Conservation (phyloP, 1,284 basidiomycete genomes). For the Apiotrichum sp. region DNA sequence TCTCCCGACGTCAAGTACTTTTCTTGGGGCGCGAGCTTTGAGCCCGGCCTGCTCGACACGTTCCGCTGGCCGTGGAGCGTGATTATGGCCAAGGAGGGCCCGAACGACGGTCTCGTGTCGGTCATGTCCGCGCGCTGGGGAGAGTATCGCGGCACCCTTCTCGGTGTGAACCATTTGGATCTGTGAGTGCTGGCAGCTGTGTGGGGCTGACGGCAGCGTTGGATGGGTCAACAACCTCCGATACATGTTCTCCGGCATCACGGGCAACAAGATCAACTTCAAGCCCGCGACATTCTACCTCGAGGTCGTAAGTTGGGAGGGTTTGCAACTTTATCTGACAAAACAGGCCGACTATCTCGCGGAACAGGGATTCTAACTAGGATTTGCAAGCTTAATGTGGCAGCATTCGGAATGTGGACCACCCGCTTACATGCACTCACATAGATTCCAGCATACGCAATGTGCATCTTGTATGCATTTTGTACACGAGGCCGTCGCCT, state of each 20-base stretch:
- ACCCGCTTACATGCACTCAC: no score
- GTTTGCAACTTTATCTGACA: neutral
- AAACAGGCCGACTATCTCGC: conserved; percentile 43
- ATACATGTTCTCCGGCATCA: conserved; percentile 78
- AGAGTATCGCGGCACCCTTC: conserved; percentile 64
- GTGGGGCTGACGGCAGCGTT: conserved; percentile 27
- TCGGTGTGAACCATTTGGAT: conserved; percentile 86
- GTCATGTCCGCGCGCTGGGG: conserved; percentile 87
- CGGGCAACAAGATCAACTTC: conserved; percentile 81
- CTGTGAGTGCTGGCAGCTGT: conserved; percentile 50
- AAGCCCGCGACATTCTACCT: conserved; percentile 83
- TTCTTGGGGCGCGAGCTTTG: conserved; percentile 85
- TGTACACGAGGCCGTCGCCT: neutral
- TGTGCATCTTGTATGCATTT: neutral
- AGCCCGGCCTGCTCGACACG: conserved; percentile 79
- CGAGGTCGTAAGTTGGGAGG: conserved; percentile 54
- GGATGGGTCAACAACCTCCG: conserved; percentile 53
- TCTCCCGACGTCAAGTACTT: conserved; percentile 73
- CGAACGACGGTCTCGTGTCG: conserved; percentile 90
- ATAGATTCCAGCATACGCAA: no score
- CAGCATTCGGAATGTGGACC: no score
- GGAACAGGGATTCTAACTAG: conserved; percentile 38
- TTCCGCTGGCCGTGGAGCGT: conserved; percentile 80
- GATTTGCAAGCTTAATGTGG: no score
- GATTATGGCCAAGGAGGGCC: conserved; percentile 79